Base-by-base conservation (phyloP, 2,329 filamentous ascomycete genomes). In the Colletotrichum tropicale region DNA sequence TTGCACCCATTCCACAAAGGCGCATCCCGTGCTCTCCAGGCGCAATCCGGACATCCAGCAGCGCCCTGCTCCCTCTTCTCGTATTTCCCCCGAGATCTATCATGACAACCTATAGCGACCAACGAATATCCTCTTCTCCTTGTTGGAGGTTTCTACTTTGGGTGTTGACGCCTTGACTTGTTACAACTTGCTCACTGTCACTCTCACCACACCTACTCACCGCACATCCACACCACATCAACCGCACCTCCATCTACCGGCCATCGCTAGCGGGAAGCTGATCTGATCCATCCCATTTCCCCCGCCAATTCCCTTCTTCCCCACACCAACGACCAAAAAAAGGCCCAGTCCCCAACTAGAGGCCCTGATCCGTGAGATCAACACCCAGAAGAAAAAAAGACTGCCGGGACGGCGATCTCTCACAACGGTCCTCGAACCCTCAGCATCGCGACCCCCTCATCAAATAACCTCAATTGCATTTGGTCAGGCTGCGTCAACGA, bases 61-160 rank as follows among this genome's bases (percentile, higher is more conserved):
- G 67, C 48, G 38, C 32, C 21, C 66, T 58, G 61, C 69, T 62
- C 70, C 62, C 24, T 72, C 52, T 56, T 24, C 34, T 30, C 30
- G 30, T 56, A 48, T 66, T 75, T 48, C 60, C 61, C 71, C 52
- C 64, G 70, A 76, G 55, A 76, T 80, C 78, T 84, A 85, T 85
- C 82, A 86, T 86, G 84, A 85, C 80, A 83, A 80, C 81, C 78
- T 82, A 84, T 82, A 81, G 79, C 71, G 69, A 66, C 78, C 80
- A 78, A 77, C 82, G 83, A 72, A 81, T 82, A 81, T 82, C 80
- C 80, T 81, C 81, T 80, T 85, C 84, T 85, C 83, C 84, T 80
- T 81, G 80, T 79, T 81, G 84, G 84, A 86, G 84, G 78, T 83
- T 86, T 74, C 80, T 84, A 75, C 84, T 84, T 77, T 83, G 84